phyloP scores from a whole-genome alignment of 2,329 filamentous ascomycete genomes.

The Colletotrichum horii region DNA sequence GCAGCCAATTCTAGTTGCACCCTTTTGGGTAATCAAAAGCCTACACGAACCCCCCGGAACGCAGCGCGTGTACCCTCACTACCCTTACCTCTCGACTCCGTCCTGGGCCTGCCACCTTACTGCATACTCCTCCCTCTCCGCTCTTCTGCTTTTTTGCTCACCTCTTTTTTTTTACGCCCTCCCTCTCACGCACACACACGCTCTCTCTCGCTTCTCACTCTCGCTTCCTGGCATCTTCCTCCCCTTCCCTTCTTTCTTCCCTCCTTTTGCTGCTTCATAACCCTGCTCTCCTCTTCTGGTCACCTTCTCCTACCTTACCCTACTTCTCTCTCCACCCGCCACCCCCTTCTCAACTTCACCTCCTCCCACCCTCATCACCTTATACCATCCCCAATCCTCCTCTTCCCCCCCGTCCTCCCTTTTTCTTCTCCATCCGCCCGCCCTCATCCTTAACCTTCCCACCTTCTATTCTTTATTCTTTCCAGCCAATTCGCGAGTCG shows the following conservation, averaged over 20 bases:
- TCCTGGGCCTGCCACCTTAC: background rate
- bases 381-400: slow-evolving; percentile 29
- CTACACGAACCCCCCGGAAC: slow-evolving; percentile 23
- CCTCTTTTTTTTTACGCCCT: background rate
- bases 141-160: slow-evolving; percentile 11
- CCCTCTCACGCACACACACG: background rate
- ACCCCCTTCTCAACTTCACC: slow-evolving; percentile 22
- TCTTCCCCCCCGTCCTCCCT: slow-evolving; percentile 18
- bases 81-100: slow-evolving; percentile 8
- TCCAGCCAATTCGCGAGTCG: slow-evolving; percentile 18
- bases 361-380: slow-evolving; percentile 27
- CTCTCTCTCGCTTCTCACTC: slow-evolving; percentile 27
- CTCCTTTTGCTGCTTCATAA: slow-evolving; percentile 25
- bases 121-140: slow-evolving; percentile 8
- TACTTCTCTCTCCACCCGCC: slow-evolving; percentile 23
- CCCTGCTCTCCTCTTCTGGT: slow-evolving; percentile 33
- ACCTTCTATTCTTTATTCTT: slow-evolving; percentile 32
- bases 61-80: background rate
- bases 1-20: slow-evolving; percentile 39
- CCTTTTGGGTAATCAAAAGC: slow-evolving; percentile 42
- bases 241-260: slow-evolving; percentile 34
- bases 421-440: slow-evolving; percentile 21
- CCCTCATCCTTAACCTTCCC: slow-evolving; percentile 35
- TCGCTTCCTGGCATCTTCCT: slow-evolving; percentile 32
- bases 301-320: slow-evolving; percentile 9